Evolutionary conservation across 495 filamentous ascomycete species (phyloP).

Genomic region (Xeromyces bisporus): DNA sequence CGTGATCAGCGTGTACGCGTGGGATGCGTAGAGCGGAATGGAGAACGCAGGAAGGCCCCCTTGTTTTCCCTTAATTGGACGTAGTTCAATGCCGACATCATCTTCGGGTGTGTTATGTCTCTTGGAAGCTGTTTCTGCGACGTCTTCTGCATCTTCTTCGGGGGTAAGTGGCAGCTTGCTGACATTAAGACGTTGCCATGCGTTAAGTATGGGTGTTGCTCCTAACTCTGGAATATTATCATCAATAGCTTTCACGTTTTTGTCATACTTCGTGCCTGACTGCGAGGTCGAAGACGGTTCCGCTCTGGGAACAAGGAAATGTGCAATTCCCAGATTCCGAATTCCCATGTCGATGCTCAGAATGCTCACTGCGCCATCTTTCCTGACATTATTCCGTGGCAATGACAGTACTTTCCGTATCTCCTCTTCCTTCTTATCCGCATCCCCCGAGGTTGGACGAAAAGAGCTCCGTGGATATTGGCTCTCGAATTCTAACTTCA

Average conservation of each 20-base stretch:
- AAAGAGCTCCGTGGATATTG: no score
- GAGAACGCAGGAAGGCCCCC: constrained; percentile 29
- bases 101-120: constrained; percentile 1
- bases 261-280: no score
- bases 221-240: background rate
- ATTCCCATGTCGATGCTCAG: constrained; percentile 83
- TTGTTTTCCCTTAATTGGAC: no score
- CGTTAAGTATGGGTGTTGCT: constrained; percentile 2
- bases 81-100: no score
- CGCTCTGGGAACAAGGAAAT: constrained; percentile 11
- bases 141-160: no score
- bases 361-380: constrained; percentile 23
- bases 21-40: constrained; percentile 37
- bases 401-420: no score
- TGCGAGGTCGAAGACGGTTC: no score
- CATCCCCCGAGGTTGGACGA: no score
- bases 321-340: constrained; percentile 57
- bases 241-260: no score
- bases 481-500: no score
- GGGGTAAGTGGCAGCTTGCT: background rate
- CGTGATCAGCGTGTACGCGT: constrained; percentile 45
- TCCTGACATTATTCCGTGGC: background rate
- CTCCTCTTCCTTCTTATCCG: no score
- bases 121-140: no score
- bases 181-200: constrained; percentile 8